These are phyloP conservation scores for Volutella citrinella DNA, from an alignment of 2,329 filamentous ascomycete genomes.

Conservation along the genomic window DNA sequence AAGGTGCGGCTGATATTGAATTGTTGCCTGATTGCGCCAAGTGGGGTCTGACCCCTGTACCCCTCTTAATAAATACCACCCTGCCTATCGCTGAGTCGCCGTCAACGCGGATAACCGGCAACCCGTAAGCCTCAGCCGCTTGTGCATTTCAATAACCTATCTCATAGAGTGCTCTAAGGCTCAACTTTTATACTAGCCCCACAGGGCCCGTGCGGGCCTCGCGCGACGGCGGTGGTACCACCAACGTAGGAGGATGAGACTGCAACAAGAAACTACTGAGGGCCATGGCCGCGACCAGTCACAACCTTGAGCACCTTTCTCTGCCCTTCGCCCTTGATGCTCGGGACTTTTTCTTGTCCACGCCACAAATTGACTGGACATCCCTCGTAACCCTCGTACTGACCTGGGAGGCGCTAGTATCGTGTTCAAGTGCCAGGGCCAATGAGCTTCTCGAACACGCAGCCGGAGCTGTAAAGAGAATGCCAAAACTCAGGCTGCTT, in stretches of 20 bases:
- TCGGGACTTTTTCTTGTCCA: background rate
- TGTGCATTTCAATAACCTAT: too few relatives aligned
- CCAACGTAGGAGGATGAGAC: background rate
- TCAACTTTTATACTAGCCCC: slow-evolving; percentile 10
- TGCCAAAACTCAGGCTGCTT: slow-evolving; percentile 8
- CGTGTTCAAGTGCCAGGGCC: background rate
- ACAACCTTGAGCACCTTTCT: slow-evolving; percentile 7
- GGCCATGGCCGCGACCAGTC: slow-evolving; percentile 1
- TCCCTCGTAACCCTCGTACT: slow-evolving; percentile 5
- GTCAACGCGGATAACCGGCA: too few relatives aligned
- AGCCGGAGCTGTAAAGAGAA: slow-evolving; percentile 1
- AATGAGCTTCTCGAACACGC: background rate
- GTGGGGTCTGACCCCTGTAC: too few relatives aligned
- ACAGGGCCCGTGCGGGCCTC: too few relatives aligned
- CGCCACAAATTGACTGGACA: background rate
- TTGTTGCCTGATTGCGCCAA: too few relatives aligned
- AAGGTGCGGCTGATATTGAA: too few relatives aligned
- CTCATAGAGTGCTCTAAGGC: slow-evolving; percentile 3
- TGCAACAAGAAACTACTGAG: slow-evolving; percentile 5
- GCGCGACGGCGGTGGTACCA: too few relatives aligned
- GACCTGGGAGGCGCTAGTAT: slow-evolving; percentile 1
- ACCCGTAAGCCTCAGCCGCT: too few relatives aligned
- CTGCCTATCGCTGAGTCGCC: too few relatives aligned
- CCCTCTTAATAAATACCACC: too few relatives aligned
- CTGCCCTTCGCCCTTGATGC: slow-evolving; percentile 10